Percentiles rank a stretch among this genome's conserved stretches.
Conservation (phyloP, 345 rosid genomes). For the Salix exigua region DNA sequence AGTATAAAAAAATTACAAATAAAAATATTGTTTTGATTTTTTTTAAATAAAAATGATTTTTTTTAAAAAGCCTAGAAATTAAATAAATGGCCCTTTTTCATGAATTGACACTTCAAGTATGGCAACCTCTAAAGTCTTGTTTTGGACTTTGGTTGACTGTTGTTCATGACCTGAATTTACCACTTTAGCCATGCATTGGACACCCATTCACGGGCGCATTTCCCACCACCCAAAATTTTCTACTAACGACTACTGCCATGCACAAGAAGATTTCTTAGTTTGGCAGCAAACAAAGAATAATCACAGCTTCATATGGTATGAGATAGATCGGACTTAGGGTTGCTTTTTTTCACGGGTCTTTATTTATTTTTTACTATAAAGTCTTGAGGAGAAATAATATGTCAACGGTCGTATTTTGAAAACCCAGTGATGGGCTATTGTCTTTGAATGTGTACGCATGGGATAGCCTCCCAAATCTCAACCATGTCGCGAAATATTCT, state of each 20-base stretch:
- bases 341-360: not conserved
- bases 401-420: not conserved
- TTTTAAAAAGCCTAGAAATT: no score
- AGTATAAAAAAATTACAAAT: no score
- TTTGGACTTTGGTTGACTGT: slow-evolving; percentile 1
- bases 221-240: no score
- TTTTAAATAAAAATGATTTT: no score
- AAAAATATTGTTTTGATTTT: no score
- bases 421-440: not conserved
- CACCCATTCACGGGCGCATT: not conserved
- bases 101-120: not conserved
- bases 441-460: slow-evolving; percentile 5
- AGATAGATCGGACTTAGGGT: not conserved
- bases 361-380: no score
- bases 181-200: not conserved
- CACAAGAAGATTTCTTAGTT: not conserved
- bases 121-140: not conserved
- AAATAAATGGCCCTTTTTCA: not conserved
- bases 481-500: not conserved
- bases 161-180: not conserved
- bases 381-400: not conserved
- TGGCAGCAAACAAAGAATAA: not conserved
- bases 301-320: not conserved
- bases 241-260: not conserved
- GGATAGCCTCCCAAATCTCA: not conserved